Evolutionary conservation across 768 basidiomycete genomes (phyloP), one percentile per base, ranked within the genome.

Genomic region (Heimioporus sp.): DNA sequence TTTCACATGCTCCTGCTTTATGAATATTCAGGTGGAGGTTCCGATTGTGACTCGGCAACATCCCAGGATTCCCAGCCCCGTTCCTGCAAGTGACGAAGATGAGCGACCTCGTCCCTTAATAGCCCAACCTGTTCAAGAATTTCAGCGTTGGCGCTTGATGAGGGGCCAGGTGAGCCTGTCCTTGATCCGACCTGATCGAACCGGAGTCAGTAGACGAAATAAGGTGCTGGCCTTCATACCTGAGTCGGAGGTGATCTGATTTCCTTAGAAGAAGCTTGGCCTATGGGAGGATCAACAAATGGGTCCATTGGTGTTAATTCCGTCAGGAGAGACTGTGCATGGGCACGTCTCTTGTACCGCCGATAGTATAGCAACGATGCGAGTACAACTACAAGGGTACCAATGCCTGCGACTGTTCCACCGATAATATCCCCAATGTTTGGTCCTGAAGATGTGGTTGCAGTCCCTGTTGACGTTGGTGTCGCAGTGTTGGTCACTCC

Each of bases 81-180:
- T 19, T n/a, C 20, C 8, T 41, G 47, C 16, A 32, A 6, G 10
- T 13, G 45, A 6, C 52, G 52, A 8, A 60, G 46, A 20, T 43
- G 54, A 13, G 58, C 51, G 1, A 60, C 51, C 19, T 56, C 59
- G 7, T 30, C 49, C 31, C 46, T 41, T 1, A 60, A 40, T 9
- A 24, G 4, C 2, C 43, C 59, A 4, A 61, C 49, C n/a, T 57
- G 47, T 28, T 32, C 51, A 1, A 32, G 5, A 8, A 60, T 16
- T 10, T 41, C 39, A 4, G 37, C 2, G 10, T 28, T 10, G 3
- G 19, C n/a, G n/a, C 20, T 4, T 0, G 41, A 20, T 2, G 2
- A 15, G 13, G 39, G 13, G 11, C 11, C 42, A 2, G 38, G 9
- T 0, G 44, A 43, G 1, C n/a, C n/a, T n/a, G 49, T 46, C 24